phyloP scores from a whole-genome alignment of 352 stramenopile species.

The Albugo candida region DNA sequence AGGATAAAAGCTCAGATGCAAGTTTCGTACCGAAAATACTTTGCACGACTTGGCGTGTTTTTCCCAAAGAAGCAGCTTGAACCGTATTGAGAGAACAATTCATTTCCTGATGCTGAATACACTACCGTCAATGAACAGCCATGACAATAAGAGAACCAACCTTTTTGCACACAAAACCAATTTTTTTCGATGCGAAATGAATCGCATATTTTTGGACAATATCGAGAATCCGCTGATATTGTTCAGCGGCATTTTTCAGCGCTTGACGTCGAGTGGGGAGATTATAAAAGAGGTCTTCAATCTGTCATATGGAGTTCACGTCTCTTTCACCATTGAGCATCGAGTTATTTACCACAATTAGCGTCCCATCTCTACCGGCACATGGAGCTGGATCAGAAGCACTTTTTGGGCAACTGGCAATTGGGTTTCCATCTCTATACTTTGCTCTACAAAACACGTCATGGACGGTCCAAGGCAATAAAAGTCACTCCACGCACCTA shows the following conservation, averaged over 20 bases:
- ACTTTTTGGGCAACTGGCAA: constrained; percentile 45
- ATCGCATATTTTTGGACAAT: constrained; percentile 95
- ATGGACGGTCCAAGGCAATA: neutral
- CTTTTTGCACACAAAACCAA: constrained; percentile 94
- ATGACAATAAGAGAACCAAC: constrained; percentile 3
- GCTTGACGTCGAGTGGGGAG: constrained; percentile 84
- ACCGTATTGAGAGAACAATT: constrained; percentile 65
- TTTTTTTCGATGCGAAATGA: constrained; percentile 71
- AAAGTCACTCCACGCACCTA: constrained; percentile 21
- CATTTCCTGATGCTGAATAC: constrained; percentile 38
- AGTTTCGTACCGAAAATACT: constrained; percentile 56
- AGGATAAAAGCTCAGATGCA: constrained; percentile 30
- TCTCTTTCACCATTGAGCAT: neutral
- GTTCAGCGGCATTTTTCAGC: constrained; percentile 84
- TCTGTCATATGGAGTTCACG: constrained; percentile 12
- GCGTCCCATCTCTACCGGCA: constrained; percentile 60
- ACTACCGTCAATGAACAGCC: neutral
- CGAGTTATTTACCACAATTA: constrained; percentile 27
- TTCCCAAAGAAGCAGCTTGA: constrained; percentile 14
- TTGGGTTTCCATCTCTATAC: constrained; percentile 82
- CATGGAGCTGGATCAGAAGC: constrained; percentile 43
- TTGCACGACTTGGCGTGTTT: constrained; percentile 51
- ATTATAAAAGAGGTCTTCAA: constrained; percentile 99
- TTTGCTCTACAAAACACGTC: constrained; percentile 36
- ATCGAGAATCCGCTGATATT: constrained; percentile 87